These are phyloP conservation scores for Trichoderma polysporum DNA, from an alignment of 2,329 filamentous ascomycete species.

Conservation along the genomic window DNA sequence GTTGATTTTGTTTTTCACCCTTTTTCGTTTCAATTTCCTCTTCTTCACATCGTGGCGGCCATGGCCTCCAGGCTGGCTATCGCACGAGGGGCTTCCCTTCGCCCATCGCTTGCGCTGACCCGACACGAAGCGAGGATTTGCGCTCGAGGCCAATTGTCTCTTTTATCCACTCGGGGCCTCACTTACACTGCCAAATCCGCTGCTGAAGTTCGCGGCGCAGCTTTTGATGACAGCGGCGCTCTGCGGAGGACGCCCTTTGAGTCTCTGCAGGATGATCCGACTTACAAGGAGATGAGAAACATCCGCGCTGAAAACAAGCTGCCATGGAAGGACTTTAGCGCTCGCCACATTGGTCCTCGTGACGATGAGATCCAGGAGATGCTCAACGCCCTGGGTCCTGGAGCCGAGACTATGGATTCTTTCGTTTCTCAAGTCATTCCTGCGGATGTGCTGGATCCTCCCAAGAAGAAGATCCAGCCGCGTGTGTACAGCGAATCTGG, in stretches of 20 bases:
- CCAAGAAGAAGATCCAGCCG: conserved; percentile 40
- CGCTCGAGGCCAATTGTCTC: conserved; percentile 7
- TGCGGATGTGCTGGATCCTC: conserved; percentile 61
- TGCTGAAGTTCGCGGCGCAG: conserved; percentile 13
- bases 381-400: conserved; percentile 76
- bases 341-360: conserved; percentile 84
- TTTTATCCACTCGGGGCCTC: conserved; percentile 21
- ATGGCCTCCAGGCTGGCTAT: conserved; percentile 33
- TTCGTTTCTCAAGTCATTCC: conserved; percentile 86
- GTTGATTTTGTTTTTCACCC: background rate
- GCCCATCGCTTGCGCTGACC: conserved; percentile 23
- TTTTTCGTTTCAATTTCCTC: background rate
- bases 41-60: background rate
- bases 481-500: conserved; percentile 51
- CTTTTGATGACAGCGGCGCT: background rate
- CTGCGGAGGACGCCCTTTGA: conserved; percentile 21
- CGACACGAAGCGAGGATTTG: conserved; percentile 18
- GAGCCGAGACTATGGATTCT: conserved; percentile 70
- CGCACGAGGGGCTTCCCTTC: conserved; percentile 26
- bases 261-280: conserved; percentile 25
- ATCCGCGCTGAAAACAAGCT: conserved; percentile 24
- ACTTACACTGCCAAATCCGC: conserved; percentile 23
- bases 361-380: conserved; percentile 69
- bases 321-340: conserved; percentile 55
- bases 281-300: conserved; percentile 28